Base-by-base conservation (phyloP, 2,329 filamentous ascomycete genomes). In the Sarocladium brachiariae region DNA sequence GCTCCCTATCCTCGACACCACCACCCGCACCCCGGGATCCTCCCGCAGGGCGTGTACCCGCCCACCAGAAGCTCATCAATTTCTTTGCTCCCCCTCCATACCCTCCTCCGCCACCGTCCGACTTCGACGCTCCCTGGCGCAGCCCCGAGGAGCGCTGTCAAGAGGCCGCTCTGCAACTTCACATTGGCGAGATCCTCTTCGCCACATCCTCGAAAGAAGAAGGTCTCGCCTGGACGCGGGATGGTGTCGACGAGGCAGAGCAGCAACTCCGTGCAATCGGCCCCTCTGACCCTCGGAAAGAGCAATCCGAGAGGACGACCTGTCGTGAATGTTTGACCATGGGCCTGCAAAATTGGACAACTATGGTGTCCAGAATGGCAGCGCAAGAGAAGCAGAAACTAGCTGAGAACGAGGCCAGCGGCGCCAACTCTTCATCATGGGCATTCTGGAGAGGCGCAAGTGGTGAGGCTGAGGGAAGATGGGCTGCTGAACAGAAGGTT, bases 151-250 rank as follows among this genome's bases (percentile, higher is more conserved):
- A 87, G 56, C 77, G 79, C 33, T 96, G 91, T 66, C 86, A 93
- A 57, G 91, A 96, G 66, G 89, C 90, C 2, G 89, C 82, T 0
- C 70, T 96, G 13, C 90, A 89, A 74, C 78, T 90, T 21, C 93
- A 96, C 66, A 92, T 97, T 55, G 92, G 92, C 52, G 92, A 97
- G 70, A 95, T 97, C 49, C 77, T 97, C 27, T 96, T 87, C 65
- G 80, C 88, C 0, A 79, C 78, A 4, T 58, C 62, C 1, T 69
- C 66, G 16, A 71, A 73, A 48, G 83, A 88, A 46, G 84, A 86
- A 54, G 92, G 90, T 1, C 74, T 96, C 2, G 83, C 83, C 5
- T 97, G 92, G 92, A 96, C 92, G 1, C 81, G 89, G 51, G 89
- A 96, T 55, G 90, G 86, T 23, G 89, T 95, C 27, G 86, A 91